Percentiles rank a stretch among this genome's conserved stretches.
Conservation (phyloP, 169 alveolate genomes). For the Plasmodium inui region DNA sequence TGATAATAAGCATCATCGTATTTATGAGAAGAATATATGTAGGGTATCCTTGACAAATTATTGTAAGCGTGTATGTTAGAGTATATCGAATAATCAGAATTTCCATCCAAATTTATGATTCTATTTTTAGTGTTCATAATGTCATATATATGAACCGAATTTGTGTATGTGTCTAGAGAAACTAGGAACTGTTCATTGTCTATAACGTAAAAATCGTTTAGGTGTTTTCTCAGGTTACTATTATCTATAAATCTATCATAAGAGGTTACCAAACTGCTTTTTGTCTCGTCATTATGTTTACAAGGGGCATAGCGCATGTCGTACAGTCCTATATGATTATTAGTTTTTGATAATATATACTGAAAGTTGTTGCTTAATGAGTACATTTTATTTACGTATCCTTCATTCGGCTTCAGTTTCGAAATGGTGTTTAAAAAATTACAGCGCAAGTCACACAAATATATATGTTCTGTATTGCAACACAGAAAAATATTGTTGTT, state of each 20-base stretch:
- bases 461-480: constrained; percentile 66
- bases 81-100: constrained; percentile 39
- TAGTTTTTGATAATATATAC: constrained; percentile 71
- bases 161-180: constrained; percentile 72
- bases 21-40: constrained; percentile 29
- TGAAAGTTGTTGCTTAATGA: constrained; percentile 75
- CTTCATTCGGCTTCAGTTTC: constrained; percentile 70
- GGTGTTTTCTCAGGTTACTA: constrained; percentile 72
- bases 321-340: constrained; percentile 76
- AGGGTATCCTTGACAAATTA: constrained; percentile 72
- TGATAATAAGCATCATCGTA: constrained; percentile 57
- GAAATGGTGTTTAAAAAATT: constrained; percentile 76
- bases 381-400: constrained; percentile 71
- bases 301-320: constrained; percentile 58
- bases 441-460: constrained; percentile 72
- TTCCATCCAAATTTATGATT: constrained; percentile 62
- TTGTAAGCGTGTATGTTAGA: constrained; percentile 14
- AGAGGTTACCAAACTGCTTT: constrained; percentile 34
- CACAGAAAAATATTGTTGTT: constrained; percentile 70
- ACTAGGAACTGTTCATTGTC: constrained; percentile 72
- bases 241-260: constrained; percentile 74
- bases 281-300: constrained; percentile 65
- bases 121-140: constrained; percentile 30
- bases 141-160: constrained; percentile 69
- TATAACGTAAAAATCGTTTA: constrained; percentile 74